Conservation (phyloP, 139 green algal species). For the Auxenochlorella protothecoides region DNA sequence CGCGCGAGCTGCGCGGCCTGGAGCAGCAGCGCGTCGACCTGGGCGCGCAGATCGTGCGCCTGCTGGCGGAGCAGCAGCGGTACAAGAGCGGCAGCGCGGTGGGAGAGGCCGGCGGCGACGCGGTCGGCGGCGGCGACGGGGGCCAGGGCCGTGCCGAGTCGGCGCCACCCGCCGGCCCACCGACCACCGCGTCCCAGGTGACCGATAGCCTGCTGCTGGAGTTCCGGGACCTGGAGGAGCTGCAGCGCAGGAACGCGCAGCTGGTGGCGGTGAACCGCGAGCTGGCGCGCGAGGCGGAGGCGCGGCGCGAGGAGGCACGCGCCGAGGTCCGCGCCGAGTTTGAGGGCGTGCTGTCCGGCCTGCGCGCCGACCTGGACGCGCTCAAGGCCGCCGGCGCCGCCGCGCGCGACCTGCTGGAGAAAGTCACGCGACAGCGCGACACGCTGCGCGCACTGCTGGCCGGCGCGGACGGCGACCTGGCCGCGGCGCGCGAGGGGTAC, state of each 20-base stretch:
- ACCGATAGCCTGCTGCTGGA: conserved; percentile 10
- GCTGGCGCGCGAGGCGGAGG: conserved; percentile 28
- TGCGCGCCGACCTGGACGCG: no score
- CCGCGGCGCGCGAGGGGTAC: conserved; percentile 7
- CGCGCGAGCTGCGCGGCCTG: conserved; percentile 16
- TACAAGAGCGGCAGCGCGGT: conserved; percentile 6
- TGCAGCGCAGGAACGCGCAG: conserved; percentile 38
- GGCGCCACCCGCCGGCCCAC: no score
- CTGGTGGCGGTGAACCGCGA: conserved; percentile 36
- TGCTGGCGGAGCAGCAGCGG: conserved; percentile 28
- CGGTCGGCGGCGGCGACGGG: neutral
- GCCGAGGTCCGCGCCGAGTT: conserved; percentile 12
- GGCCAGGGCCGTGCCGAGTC: no score
- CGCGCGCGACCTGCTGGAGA: no score
- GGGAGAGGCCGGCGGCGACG: neutral
- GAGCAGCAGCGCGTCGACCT: conserved; percentile 33
- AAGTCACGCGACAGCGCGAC: conserved; percentile 40
- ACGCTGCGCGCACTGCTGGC: conserved; percentile 33
- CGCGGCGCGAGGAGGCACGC: conserved; percentile 5
- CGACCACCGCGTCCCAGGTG: no score
- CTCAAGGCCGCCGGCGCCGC: no score
- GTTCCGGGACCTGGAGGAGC: conserved; percentile 30
- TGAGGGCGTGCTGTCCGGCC: conserved; percentile 7
- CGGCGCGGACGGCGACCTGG: conserved; percentile 12
- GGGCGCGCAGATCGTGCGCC: conserved; percentile 20